Evolutionary conservation across 192 early-diverging fungal genomes (phyloP).

Genomic region (Linnemannia exigua): DNA sequence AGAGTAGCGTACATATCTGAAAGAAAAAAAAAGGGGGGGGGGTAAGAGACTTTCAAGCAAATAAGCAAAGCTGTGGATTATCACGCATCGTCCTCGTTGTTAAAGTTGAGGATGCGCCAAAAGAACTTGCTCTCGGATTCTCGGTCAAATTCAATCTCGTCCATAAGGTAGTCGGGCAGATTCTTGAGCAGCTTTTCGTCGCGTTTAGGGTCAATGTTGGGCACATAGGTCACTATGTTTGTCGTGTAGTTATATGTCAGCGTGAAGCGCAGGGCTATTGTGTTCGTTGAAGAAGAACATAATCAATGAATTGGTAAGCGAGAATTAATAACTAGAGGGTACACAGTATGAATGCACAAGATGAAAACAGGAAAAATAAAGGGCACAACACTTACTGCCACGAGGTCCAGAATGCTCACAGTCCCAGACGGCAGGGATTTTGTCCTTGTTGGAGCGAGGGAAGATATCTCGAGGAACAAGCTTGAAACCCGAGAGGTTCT

Average conservation of each 20-base stretch:
- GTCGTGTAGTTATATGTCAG: constrained; percentile 28
- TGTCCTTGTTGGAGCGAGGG: constrained; percentile 22
- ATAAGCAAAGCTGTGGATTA: too few relatives aligned
- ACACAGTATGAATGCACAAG: neutral
- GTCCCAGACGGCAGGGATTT: constrained; percentile 27
- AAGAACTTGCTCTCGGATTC: constrained; percentile 47
- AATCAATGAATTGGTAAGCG: too few relatives aligned
- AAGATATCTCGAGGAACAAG: constrained; percentile 13
- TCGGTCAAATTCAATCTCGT: constrained; percentile 36
- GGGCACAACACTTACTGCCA: constrained; percentile 34
- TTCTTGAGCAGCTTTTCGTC: constrained; percentile 25
- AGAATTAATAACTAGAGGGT: neutral
- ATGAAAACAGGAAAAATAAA: neutral
- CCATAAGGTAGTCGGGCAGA: constrained; percentile 42
- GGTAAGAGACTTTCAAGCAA: neutral
- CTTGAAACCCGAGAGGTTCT: constrained; percentile 40
- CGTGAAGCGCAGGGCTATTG: constrained; percentile 33
- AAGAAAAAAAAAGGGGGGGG: neutral
- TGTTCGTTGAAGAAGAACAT: neutral
- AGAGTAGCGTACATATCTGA: neutral
- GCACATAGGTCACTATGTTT: constrained; percentile 18
- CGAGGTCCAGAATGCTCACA: constrained; percentile 39
- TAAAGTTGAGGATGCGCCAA: constrained; percentile 38
- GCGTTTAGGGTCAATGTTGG: constrained; percentile 9
- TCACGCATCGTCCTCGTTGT: constrained; percentile 22